Evolutionary conservation across 352 stramenopile genomes (phyloP), one percentile per base, ranked within the genome.

Genomic region (Saprolegnia diclina): DNA sequence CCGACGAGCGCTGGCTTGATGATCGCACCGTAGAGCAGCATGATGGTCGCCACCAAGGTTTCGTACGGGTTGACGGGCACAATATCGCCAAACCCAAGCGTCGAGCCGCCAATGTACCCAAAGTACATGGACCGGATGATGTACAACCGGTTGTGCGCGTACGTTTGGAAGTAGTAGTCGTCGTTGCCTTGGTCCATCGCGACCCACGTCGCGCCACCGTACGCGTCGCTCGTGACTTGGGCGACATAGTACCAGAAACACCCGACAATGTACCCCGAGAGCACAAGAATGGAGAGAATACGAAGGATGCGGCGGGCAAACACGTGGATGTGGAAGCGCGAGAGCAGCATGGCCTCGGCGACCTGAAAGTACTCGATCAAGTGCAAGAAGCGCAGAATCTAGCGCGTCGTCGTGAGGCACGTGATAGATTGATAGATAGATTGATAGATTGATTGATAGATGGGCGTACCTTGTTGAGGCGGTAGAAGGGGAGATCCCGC

Each of bases 91-190:
- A 67, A 72, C 5, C 65, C 65, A 10, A 72, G 35, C 18, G 65
- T 72, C 37, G 65, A 72, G 24, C 56, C 65, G 35, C 65, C 65
- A 56, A 72, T 67, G 56, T 67, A 72, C 6, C 56, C 61, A 67
- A 72, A 72, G 44, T 72, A 72, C 61, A 72, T 67, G 48, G 65
- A 66, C 9, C 65, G 65, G 40, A 72, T 45, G 65, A 69, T n/a
- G 53, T 69, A 69, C 18, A 69, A 46, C 7, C 63, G 63, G 22
- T 69, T 69, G 63, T 69, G 63, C 19, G 38, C 63, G 45, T 69
- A 69, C 35, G 63, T 26, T 10, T 44, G 3, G 44, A 69, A 69
- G 53, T 69, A 69, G 52, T 54, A 69, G 0, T 61, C 19, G 1
- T 44, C 44, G 37, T 59, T 61, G 9, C 9, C 11, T 40, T 69